Percentiles rank a stretch among this genome's conserved stretches.
phyloP scores from a whole-genome alignment of 2,329 filamentous ascomycete species.

The Talaromyces atroroseus region DNA sequence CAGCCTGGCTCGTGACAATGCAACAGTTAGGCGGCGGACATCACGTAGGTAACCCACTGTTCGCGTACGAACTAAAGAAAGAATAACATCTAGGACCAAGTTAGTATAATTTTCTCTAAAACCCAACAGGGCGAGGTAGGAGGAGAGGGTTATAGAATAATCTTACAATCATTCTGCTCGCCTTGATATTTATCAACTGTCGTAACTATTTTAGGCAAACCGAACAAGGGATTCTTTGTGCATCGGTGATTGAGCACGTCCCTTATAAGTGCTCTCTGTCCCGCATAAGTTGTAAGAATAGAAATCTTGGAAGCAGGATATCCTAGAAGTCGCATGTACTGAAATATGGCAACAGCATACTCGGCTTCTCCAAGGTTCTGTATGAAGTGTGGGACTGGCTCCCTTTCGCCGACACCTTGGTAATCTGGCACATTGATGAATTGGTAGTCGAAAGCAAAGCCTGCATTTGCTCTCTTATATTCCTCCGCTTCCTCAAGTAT shows the following conservation, averaged over 20 bases:
- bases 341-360: conserved; percentile 89
- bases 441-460: conserved; percentile 90
- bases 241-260: conserved; percentile 84
- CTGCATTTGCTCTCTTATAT: conserved; percentile 78
- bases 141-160: conserved; percentile 21
- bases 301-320: conserved; percentile 80
- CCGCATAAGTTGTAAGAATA: conserved; percentile 89
- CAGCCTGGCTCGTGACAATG: conserved; percentile 82
- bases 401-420: conserved; percentile 79
- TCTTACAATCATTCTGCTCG: conserved; percentile 95
- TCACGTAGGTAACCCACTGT: conserved; percentile 89
- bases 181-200: conserved; percentile 99
- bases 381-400: conserved; percentile 89
- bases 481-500: conserved; percentile 63
- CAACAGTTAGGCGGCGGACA: conserved; percentile 87
- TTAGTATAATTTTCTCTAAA: conserved; percentile 15
- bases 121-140: background rate
- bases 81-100: conserved; percentile 67
- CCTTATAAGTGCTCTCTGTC: conserved; percentile 78
- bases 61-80: conserved; percentile 84
- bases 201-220: conserved; percentile 79
- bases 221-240: conserved; percentile 76
- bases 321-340: conserved; percentile 94
- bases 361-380: conserved; percentile 96
- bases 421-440: conserved; percentile 95